These are phyloP conservation scores for Silene coronaria DNA, from an alignment of 179 eudicot species.

Conservation along the genomic window DNA sequence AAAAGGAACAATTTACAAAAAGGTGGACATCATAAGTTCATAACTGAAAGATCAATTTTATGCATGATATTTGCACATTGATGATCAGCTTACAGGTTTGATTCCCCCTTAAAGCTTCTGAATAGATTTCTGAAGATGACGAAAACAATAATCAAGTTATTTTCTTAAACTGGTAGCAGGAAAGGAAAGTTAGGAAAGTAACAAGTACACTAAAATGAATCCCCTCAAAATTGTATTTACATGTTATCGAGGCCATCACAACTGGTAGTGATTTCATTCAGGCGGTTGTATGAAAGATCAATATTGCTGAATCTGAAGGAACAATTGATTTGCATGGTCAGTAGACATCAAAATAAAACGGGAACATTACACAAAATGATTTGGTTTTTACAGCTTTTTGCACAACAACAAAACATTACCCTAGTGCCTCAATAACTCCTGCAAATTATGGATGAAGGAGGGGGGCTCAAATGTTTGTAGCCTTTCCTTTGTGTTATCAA, in stretches of 20 bases:
- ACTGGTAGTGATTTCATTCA: slow-evolving; percentile 1
- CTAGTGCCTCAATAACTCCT: no score
- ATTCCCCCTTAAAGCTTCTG: slow-evolving; percentile 26
- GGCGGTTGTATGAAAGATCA: slow-evolving; percentile 40
- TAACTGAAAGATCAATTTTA: background rate
- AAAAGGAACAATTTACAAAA: background rate
- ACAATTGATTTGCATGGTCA: background rate
- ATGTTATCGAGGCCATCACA: background rate
- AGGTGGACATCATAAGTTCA: no score
- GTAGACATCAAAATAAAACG: background rate
- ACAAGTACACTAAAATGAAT: background rate
- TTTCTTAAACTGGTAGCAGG: background rate
- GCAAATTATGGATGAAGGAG: no score
- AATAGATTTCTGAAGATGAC: slow-evolving; percentile 23
- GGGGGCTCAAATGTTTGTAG: no score
- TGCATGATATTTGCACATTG: background rate
- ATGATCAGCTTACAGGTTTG: slow-evolving; percentile 24
- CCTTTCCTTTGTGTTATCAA: no score
- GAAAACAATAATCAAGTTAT: background rate
- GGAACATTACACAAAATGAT: no score
- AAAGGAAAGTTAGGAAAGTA: background rate
- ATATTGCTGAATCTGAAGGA: slow-evolving; percentile 18
- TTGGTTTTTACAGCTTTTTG: no score
- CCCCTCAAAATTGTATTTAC: background rate
- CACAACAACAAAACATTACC: no score